Evolutionary conservation across 78 protist species (phyloP), one percentile per base, ranked within the genome.

Genomic region (Dictyostelium purpureum): DNA sequence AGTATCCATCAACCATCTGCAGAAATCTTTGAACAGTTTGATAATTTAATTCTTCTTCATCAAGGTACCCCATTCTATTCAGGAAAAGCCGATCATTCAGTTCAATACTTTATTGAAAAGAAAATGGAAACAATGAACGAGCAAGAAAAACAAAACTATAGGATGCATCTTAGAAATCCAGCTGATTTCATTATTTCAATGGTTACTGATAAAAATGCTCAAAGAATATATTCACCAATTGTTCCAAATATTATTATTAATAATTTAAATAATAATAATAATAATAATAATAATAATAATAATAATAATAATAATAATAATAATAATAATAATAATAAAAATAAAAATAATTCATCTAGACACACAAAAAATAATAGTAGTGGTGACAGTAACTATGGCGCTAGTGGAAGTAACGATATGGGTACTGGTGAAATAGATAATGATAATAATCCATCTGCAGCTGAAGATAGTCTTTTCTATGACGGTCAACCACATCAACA

Each of bases 1-100:
- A 47, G 90, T 65, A 96, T 97, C 43, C 98, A 97, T 79, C 98
- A 97, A 93, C 98, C 98, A 28, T 90, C 96, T 0, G 87, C 88
- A 9, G 96, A 89, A 38, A 92, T 97, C 28, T 96, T 89, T 83
- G 77, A 88, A 0, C 57, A 74, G 80, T 88, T 97, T 40, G 97
- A 96, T 38, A 69, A 76, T 42, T 45, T 97, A 21, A 67, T 96
- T 51, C 69, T 96, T 12, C 80, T 96, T 21, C 75, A 91, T 37
- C 63, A 79, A 21, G 98, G 98, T 26, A 37, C 26, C 11, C 90
- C 63, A 43, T 63, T 31, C 79, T 87, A 69, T 61, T 73, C 94
- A 43, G 79, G 83, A 16, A 67, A 77, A 56, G 70, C 80, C 21
- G 59, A 69, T 12, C 69, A 65, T 4, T 43, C 95, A 1, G 70